phyloP scores from a whole-genome alignment of 2,329 filamentous ascomycete species.

The Pestalotiopsis sp. region DNA sequence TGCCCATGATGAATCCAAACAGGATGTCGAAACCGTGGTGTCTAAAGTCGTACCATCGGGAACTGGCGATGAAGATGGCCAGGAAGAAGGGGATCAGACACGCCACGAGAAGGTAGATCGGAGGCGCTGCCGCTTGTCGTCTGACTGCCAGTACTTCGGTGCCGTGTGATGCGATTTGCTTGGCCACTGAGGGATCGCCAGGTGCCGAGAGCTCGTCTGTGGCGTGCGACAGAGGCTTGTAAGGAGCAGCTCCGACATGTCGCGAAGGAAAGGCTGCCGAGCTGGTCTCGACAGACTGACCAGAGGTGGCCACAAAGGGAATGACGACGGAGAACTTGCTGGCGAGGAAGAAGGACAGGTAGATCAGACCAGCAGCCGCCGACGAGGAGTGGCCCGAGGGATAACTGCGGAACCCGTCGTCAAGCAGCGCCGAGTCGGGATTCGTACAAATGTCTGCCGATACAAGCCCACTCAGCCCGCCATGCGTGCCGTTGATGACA shows the following conservation, averaged over 20 bases:
- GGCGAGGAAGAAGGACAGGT: constrained; percentile 83
- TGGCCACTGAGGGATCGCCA: constrained; percentile 27
- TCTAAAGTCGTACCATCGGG: constrained; percentile 83
- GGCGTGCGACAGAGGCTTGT: constrained; percentile 33
- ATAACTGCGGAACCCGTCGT: constrained; percentile 85
- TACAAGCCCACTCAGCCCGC: constrained; percentile 66
- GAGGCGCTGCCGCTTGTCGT: constrained; percentile 77
- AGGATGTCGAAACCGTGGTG: constrained; percentile 94
- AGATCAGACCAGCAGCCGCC: constrained; percentile 77
- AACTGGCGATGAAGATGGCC: constrained; percentile 80
- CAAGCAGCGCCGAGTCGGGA: constrained; percentile 56
- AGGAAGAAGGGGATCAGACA: constrained; percentile 70
- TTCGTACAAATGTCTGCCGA: constrained; percentile 75
- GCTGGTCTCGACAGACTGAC: constrained; percentile 42
- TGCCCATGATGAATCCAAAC: constrained; percentile 79
- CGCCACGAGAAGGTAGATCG: constrained; percentile 73
- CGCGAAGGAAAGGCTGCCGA: constrained; percentile 72
- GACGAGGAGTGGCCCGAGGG: constrained; percentile 76
- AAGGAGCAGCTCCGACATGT: constrained; percentile 41
- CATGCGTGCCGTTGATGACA: constrained; percentile 54
- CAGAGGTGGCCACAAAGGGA: constrained; percentile 61
- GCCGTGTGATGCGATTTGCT: constrained; percentile 34
- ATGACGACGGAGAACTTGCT: constrained; percentile 77
- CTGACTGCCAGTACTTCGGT: constrained; percentile 54
- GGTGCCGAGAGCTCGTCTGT: constrained; percentile 27